phyloP scores from a whole-genome alignment of 2,329 filamentous ascomycete species.

The Diaporthe eres region DNA sequence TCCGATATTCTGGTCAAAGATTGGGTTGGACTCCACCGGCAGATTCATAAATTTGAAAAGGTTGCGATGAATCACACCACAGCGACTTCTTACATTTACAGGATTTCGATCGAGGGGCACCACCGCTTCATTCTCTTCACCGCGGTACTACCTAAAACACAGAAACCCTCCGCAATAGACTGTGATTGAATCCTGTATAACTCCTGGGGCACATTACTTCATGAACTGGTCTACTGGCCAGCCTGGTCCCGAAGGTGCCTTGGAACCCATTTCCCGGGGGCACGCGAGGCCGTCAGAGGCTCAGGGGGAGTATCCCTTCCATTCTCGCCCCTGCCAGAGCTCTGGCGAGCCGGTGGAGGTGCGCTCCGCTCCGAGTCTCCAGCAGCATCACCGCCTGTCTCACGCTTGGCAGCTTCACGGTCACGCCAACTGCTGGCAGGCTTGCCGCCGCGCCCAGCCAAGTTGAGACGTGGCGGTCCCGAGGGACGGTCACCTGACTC shows the following conservation, averaged over 20 bases:
- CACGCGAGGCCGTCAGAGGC: slow-evolving; percentile 66
- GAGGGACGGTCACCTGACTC: slow-evolving; percentile 63
- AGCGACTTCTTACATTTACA: slow-evolving; percentile 40
- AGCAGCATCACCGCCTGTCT: slow-evolving; percentile 43
- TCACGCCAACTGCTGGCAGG: slow-evolving; percentile 69
- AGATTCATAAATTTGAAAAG: neutral
- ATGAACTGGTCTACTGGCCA: slow-evolving; percentile 37
- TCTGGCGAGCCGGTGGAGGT: slow-evolving; percentile 55
- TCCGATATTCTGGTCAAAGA: neutral
- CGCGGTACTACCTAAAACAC: slow-evolving; percentile 36
- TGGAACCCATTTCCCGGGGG: slow-evolving; percentile 73
- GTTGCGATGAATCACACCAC: slow-evolving; percentile 5
- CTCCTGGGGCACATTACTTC: slow-evolving; percentile 35
- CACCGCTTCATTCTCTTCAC: slow-evolving; percentile 39
- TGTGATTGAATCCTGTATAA: slow-evolving; percentile 30
- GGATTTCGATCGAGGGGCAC: slow-evolving; percentile 5
- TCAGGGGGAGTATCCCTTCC: slow-evolving; percentile 60
- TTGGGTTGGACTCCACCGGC: neutral
- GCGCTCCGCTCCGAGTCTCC: slow-evolving; percentile 42
- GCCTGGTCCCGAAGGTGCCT: slow-evolving; percentile 48
- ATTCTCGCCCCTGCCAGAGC: slow-evolving; percentile 59
- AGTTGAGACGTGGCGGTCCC: slow-evolving; percentile 67
- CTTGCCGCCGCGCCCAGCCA: slow-evolving; percentile 60
- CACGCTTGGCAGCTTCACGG: slow-evolving; percentile 65
- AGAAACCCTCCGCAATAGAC: slow-evolving; percentile 34